Conservation (phyloP, 441 rosid genomes). For the Mallotus repandus region DNA sequence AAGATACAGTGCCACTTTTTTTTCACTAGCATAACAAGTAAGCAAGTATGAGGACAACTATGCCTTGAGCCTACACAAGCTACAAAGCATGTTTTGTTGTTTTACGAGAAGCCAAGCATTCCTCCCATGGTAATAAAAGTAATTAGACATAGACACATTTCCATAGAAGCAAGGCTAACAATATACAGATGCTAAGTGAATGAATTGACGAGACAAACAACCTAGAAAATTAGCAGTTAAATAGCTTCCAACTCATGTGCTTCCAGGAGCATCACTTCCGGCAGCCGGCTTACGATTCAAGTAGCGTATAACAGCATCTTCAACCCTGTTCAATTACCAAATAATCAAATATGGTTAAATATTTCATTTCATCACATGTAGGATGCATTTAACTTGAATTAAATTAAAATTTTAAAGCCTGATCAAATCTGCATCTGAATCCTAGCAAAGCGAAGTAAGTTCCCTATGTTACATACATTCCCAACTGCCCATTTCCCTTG, state of each 20-base stretch:
- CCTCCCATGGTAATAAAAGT: slow-evolving; percentile 14
- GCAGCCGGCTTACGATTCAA: slow-evolving; percentile 87
- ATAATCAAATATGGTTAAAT: background rate
- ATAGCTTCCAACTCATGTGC: slow-evolving; percentile 41
- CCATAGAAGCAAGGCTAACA: slow-evolving; percentile 18
- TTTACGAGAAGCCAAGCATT: slow-evolving; percentile 14
- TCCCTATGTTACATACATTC: background rate
- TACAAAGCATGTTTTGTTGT: slow-evolving; percentile 23
- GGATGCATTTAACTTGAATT: background rate
- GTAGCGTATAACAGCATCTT: slow-evolving; percentile 94
- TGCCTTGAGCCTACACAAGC: slow-evolving; percentile 31
- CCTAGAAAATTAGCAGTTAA: slow-evolving; percentile 13
- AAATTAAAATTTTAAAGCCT: background rate
- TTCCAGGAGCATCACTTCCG: slow-evolving; percentile 81
- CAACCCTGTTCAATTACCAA: slow-evolving; percentile 59
- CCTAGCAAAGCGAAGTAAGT: background rate
- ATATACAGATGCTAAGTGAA: slow-evolving; percentile 23
- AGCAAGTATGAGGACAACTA: slow-evolving; percentile 10
- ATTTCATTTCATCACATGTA: background rate
- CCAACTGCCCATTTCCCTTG: background rate
- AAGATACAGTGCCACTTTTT: slow-evolving; percentile 4
- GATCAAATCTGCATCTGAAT: background rate
- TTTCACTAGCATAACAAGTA: slow-evolving; percentile 17
- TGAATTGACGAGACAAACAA: slow-evolving; percentile 9
- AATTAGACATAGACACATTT: slow-evolving; percentile 20